These are phyloP conservation scores for Pyricularia pennisetigena DNA, from an alignment of 2,329 filamentous ascomycete genomes.

Conservation along the genomic window DNA sequence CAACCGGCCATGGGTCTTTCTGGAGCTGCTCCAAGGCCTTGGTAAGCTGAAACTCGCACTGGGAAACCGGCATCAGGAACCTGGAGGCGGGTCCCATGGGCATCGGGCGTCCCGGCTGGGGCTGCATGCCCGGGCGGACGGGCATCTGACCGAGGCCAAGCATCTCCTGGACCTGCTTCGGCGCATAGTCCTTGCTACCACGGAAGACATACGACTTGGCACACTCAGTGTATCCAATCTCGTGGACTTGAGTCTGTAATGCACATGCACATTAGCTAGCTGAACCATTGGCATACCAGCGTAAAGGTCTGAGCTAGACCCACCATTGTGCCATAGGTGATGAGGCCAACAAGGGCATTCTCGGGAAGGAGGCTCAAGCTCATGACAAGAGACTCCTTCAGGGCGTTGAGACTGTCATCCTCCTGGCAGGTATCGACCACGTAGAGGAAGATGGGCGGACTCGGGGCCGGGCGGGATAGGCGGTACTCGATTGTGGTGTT, in stretches of 20 bases:
- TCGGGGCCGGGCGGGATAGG: constrained; percentile 71
- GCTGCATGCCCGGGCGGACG: constrained; percentile 64
- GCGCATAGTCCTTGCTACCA: constrained; percentile 94
- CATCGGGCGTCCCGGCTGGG: constrained; percentile 62
- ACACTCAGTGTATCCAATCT: constrained; percentile 95
- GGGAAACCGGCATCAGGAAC: constrained; percentile 88
- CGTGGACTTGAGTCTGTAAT: constrained; percentile 78
- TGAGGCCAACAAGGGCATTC: constrained; percentile 71
- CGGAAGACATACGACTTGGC: constrained; percentile 98
- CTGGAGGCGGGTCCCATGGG: constrained; percentile 74
- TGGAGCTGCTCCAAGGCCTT: constrained; percentile 93
- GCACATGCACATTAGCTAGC: constrained; percentile 13
- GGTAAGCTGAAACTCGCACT: constrained; percentile 95
- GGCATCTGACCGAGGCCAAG: constrained; percentile 69
- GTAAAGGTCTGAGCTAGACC: constrained; percentile 9
- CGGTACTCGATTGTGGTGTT: constrained; percentile 90
- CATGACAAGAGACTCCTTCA: constrained; percentile 83
- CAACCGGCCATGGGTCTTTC: constrained; percentile 95
- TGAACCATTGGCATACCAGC: not conserved
- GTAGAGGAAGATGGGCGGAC: constrained; percentile 77
- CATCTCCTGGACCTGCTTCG: constrained; percentile 99
- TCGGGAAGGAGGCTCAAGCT: constrained; percentile 74
- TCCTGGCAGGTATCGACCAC: constrained; percentile 85
- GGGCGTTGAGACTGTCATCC: constrained; percentile 70
- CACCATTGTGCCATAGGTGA: constrained; percentile 92